Base-by-base conservation (phyloP, 2,329 filamentous ascomycete species). In the Cytospora paraplurivora region DNA sequence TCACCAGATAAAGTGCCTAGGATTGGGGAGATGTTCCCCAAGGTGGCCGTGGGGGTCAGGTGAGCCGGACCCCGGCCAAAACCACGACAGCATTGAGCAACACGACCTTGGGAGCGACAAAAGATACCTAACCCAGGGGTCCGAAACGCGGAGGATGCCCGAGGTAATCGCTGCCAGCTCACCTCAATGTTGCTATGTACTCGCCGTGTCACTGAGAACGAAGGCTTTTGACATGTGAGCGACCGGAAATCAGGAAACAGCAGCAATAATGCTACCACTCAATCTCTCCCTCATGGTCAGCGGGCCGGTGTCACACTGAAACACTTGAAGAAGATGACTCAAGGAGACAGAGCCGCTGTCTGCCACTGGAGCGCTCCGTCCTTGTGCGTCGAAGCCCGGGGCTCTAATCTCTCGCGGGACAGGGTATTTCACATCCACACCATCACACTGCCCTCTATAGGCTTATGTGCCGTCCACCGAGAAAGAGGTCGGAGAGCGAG, bases 41-140 rank as follows among this genome's bases (percentile, higher is more conserved):
- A 47, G 59, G 54, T 44, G 52, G 58, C n/a, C 58, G 59, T 62
- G 54, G 62, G 62, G 62, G 62, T 58, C 59, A 53, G 58, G 55
- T 56, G 60, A 41, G 55, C 60, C 35, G 49, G 44, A 55, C 38
- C 62, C 59, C 54, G 44, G 44, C 44, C 44, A 47, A 8, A 44
- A 47, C 15, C 15, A 7, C 44, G 44, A 47, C 44, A 47, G 4
- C n/a, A 47, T 1, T 21, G n/a, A 19, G 44, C 3, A 10, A 47
- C 44, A 47, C 17, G 44, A 21, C 44, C 11, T 17, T 17, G 5
- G 44, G 44, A 47, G 44, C 44, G 13, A 21, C 44, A 33, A 54
- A 51, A 54, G 60, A 54, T 47, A 47, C 35, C 49, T 27, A 27
- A 27, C 37, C 37, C 15, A 19, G 7, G 21, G 17, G 8, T 37